Evolutionary conservation across 306 rosid genomes (phyloP).

Genomic region (Trifolium repens): DNA sequence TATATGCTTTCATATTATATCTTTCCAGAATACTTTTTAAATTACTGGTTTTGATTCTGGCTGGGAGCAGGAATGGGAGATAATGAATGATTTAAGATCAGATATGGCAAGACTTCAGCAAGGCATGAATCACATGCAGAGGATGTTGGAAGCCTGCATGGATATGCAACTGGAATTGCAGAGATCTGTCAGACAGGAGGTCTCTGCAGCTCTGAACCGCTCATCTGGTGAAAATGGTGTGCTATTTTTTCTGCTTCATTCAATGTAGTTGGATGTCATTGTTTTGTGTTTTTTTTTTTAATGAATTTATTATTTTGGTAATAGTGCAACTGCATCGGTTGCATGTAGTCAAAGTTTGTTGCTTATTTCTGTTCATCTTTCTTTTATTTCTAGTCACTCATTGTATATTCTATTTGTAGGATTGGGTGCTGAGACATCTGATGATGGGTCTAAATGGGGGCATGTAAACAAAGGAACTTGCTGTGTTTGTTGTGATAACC

Average conservation of each 20-base stretch:
- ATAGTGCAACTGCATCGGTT: slow-evolving; percentile 9
- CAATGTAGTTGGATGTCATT: background rate
- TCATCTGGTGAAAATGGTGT: slow-evolving; percentile 83
- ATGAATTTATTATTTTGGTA: slow-evolving; percentile 28
- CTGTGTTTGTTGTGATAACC: slow-evolving; percentile 97
- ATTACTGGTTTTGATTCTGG: slow-evolving; percentile 40
- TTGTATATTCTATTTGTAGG: slow-evolving; percentile 54
- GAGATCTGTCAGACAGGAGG: slow-evolving; percentile 99
- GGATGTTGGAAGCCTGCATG: slow-evolving; percentile 99
- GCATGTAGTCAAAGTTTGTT: slow-evolving; percentile 2
- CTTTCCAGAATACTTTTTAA: slow-evolving; percentile 22
- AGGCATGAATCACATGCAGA: slow-evolving; percentile 99
- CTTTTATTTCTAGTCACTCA: slow-evolving; percentile 16
- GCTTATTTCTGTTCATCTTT: slow-evolving; percentile 9
- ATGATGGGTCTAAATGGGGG: slow-evolving; percentile 95
- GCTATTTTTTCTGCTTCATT: slow-evolving; percentile 17
- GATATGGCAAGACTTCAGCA: slow-evolving; percentile 99
- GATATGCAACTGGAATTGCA: slow-evolving; percentile 99
- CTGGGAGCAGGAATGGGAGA: slow-evolving; percentile 92
- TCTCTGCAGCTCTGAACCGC: slow-evolving; percentile 94
- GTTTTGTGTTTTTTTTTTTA: slow-evolving; percentile 27
- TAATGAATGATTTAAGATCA: slow-evolving; percentile 85
- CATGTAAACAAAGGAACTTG: slow-evolving; percentile 98
- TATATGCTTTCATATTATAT: slow-evolving; percentile 10
- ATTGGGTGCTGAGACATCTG: slow-evolving; percentile 81